Percentiles rank a stretch among this genome's conserved stretches.
phyloP scores from a whole-genome alignment of 2,329 filamentous ascomycete species.

The Diaporthe sp. region DNA sequence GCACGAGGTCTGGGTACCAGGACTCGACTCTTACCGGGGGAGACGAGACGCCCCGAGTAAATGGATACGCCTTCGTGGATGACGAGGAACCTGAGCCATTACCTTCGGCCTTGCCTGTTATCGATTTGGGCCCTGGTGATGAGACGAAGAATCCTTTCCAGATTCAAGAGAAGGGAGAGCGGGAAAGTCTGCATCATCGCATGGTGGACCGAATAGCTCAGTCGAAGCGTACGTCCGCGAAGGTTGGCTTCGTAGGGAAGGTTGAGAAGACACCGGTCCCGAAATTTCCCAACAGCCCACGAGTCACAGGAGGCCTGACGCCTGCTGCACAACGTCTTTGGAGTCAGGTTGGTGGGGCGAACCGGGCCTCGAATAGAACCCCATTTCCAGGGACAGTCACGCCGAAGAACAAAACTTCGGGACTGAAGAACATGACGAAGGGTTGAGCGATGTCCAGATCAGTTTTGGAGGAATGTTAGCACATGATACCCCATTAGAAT shows the following conservation, averaged over 20 bases:
- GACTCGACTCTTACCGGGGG: constrained; percentile 71
- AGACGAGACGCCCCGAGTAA: constrained; percentile 88
- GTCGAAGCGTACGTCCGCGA: constrained; percentile 75
- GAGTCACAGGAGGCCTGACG: constrained; percentile 71
- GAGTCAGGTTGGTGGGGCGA: constrained; percentile 68
- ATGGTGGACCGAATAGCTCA: constrained; percentile 88
- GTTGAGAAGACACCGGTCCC: constrained; percentile 74
- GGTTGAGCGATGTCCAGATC: constrained; percentile 38
- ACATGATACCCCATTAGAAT: constrained; percentile 40
- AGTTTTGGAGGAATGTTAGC: neutral
- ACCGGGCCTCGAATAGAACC: constrained; percentile 52
- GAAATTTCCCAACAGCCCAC: constrained; percentile 76
- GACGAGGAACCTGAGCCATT: constrained; percentile 74
- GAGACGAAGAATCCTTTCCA: constrained; percentile 84
- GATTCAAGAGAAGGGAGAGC: constrained; percentile 78
- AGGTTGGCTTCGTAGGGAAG: constrained; percentile 71
- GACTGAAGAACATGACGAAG: constrained; percentile 52
- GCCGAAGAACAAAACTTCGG: constrained; percentile 54
- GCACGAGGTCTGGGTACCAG: constrained; percentile 71
- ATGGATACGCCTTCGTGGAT: constrained; percentile 95
- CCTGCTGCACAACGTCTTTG: constrained; percentile 80
- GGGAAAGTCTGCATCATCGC: constrained; percentile 86
- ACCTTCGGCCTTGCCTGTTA: constrained; percentile 52
- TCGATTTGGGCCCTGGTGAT: constrained; percentile 72
- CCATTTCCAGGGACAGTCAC: constrained; percentile 57